Base-by-base conservation (phyloP, 495 filamentous ascomycete species). In the Xylaria curta region DNA sequence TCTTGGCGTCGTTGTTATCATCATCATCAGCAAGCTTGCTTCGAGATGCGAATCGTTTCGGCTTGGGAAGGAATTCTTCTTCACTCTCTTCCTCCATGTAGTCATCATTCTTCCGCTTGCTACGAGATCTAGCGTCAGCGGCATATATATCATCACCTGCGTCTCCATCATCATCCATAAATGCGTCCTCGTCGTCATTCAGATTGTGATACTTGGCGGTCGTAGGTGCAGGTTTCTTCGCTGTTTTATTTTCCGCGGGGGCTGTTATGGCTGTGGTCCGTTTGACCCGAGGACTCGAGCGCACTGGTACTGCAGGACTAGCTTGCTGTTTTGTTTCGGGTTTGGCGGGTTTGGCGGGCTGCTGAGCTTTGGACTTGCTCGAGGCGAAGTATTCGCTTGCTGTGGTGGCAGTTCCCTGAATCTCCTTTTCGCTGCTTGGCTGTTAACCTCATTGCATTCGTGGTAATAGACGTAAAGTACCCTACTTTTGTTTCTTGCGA, bases 111-210 rank as follows among this genome's bases (percentile, higher is more conserved):
- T 89, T 91, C 47, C 87, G 78, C 71, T 90, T 92, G 61, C 78
- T 79, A 58, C 82, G 81, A 68, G 79, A 81, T 73, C 83, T 87
- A n/a, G 87, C 88, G 61, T 91, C 90, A 0, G 88, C 87, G 1
- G 88, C 89, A 76, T 91, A 92, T 19, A 94, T 91, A 74, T 95
- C 92, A 70, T 94, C 92, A 15, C 85, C 89, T 6, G 86, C 91
- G 66, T 92, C 88, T n/a, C 84, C 82, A 66, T 87, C 88, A 63
- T 91, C 91, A 46, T 91, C 87, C 65, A 89, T 69, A 42, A 86
- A 81, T 38, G 82, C 86, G 74, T 87, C 85, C 1, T 82, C 83
- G 40, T 88, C 85, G 21, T 85, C 78, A 51, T 78, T 74, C 4
- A 71, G 54, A 62, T 70, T 75, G 64, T 81, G 69, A 53, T 80